These are phyloP conservation scores for Diaporthe aspalathi DNA, from an alignment of 2,329 filamentous ascomycete genomes.

Conservation along the genomic window DNA sequence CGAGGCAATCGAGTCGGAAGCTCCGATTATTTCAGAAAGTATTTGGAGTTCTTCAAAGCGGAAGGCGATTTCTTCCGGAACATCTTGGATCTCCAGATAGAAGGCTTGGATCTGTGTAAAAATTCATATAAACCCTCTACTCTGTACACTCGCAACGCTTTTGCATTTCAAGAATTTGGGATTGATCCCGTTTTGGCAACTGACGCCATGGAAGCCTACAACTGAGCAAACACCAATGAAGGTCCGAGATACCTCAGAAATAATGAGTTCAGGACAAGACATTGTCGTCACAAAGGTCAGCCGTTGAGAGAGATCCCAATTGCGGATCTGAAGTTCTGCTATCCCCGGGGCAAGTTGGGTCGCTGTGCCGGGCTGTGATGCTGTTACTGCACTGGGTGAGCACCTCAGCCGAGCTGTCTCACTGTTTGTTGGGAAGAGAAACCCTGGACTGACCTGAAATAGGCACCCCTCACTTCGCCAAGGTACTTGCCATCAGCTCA, in stretches of 20 bases:
- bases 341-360: slow-evolving; percentile 38
- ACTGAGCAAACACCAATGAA: too few species aligned
- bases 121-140: too few species aligned
- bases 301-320: too few species aligned
- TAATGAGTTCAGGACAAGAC: too few species aligned
- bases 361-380: slow-evolving; percentile 39
- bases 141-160: too few species aligned
- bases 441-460: background rate
- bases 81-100: background rate
- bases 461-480: slow-evolving; percentile 2
- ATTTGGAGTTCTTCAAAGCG: background rate
- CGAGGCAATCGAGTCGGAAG: background rate
- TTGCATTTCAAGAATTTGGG: too few species aligned
- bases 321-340: slow-evolving; percentile 19
- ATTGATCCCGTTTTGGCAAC: background rate
- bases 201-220: background rate
- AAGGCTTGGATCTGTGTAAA: background rate
- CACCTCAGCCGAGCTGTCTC: too few species aligned
- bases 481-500: slow-evolving; percentile 18
- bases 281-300: too few species aligned
- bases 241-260: too few species aligned
- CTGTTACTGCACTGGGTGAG: slow-evolving; percentile 39
- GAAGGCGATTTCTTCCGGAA: background rate
- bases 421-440: background rate
- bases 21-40: background rate